These are phyloP conservation scores for Pyricularia sp. DNA, from an alignment of 2,329 filamentous ascomycete genomes.

Conservation along the genomic window DNA sequence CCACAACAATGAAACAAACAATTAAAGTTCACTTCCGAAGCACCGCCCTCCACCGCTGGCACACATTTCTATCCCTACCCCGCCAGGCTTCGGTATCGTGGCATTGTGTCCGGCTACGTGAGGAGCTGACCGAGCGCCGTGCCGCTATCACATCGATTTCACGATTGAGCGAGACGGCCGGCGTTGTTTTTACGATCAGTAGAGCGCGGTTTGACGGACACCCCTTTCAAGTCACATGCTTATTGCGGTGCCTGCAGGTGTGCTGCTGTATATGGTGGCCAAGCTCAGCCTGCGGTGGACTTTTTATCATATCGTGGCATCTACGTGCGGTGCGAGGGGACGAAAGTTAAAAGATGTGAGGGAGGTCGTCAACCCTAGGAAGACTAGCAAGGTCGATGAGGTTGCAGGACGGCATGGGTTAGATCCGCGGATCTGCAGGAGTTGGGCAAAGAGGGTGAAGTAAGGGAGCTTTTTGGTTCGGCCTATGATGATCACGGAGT, in stretches of 20 bases:
- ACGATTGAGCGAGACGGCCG: constrained; percentile 32
- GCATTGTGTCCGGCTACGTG: constrained; percentile 27
- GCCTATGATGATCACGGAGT: too few relatives aligned
- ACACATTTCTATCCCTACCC: constrained; percentile 13
- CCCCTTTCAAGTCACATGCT: constrained; percentile 17
- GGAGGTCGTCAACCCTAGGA: constrained; percentile 34
- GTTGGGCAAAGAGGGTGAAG: background rate
- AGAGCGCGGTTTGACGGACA: too few relatives aligned
- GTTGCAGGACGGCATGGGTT: constrained; percentile 26
- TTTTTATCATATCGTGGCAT: constrained; percentile 28
- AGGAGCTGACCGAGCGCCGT: constrained; percentile 27
- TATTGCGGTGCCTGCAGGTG: constrained; percentile 15
- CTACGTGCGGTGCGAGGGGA: constrained; percentile 17
- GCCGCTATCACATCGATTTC: constrained; percentile 18
- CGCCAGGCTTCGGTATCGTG: constrained; percentile 22
- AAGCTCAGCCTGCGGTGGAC: constrained; percentile 28
- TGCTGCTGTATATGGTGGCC: constrained; percentile 33
- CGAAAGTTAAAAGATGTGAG: constrained; percentile 16
- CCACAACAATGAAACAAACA: background rate
- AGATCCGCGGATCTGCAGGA: background rate
- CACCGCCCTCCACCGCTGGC: constrained; percentile 1
- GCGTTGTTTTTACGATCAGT: constrained; percentile 32
- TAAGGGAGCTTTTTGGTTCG: too few relatives aligned
- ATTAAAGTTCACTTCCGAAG: background rate
- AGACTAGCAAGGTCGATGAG: constrained; percentile 21